Evolutionary conservation across 2,329 filamentous ascomycete genomes (phyloP), one percentile per base, ranked within the genome.

Genomic region (Diaporthe sp.): DNA sequence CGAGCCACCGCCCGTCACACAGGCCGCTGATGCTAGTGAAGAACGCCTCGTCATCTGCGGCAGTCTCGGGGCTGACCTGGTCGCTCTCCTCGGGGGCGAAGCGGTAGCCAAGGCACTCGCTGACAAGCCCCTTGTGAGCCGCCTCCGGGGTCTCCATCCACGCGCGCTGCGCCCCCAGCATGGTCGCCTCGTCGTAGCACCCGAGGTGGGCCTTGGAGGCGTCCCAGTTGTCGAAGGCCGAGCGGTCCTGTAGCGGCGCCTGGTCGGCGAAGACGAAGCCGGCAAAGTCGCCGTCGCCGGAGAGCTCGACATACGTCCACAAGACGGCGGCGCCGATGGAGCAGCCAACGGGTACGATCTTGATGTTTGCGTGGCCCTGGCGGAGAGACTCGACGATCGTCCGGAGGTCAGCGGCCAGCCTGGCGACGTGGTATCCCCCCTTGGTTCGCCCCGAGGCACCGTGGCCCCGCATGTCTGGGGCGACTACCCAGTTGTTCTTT

Each of bases 251-350:
- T 70, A 86, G 78, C 55, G 85, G 85, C 5, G 83, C 84, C 78
- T 86, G 85, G 80, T 86, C 85, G 22, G 85, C 85, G 60, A 85
- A 85, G 28, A 83, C 80, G 51, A 83, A 81, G 0, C 82, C 84
- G 0, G 78, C 73, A 47, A 85, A 83, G 39, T 80, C 82, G 4
- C 49, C 72, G 71, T 80, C 78, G 4, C 82, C 82, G 55, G 85
- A 85, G 0, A 86, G 81, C 79, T 86, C 85, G 8, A 83, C 77
- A 72, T 85, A 84, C 0, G 84, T 85, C 84, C 84, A 85, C 8
- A 86, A 78, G 9, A 86, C 80, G 1, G 84, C 85, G 9, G 85
- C 85, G 67, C 84, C 84, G 68, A 86, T 85, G 44, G 84, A 85
- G 78, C 84, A 85, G 12, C 85, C 85, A 0, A 85, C 82, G 13